Percentiles rank a stretch among this genome's conserved stretches.
phyloP scores from a whole-genome alignment of 805 yeast species.

The Lipomyces orientalis region DNA sequence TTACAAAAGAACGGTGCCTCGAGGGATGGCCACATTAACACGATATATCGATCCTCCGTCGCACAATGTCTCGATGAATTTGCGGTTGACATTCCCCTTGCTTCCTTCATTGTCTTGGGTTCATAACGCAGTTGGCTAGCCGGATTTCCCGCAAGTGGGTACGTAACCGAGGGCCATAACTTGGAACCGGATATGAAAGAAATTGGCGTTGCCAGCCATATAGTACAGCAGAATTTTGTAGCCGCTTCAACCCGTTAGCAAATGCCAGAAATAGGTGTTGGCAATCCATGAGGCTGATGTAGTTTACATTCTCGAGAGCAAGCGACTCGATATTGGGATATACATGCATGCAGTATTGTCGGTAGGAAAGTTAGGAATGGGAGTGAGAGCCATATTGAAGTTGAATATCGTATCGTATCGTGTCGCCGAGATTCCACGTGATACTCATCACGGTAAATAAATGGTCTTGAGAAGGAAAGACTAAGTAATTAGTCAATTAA shows the following conservation, averaged over 20 bases:
- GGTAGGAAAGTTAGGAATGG: constrained; percentile 35
- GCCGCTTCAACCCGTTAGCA: constrained; percentile 20
- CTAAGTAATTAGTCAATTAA: too few relatives aligned
- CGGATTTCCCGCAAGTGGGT: constrained; percentile 22
- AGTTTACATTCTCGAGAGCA: constrained; percentile 34
- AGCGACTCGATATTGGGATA: constrained; percentile 35
- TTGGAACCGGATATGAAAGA: constrained; percentile 31
- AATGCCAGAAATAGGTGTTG: constrained; percentile 32
- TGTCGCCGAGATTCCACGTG: constrained; percentile 34
- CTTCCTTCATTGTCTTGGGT: constrained; percentile 15
- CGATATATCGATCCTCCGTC: too few relatives aligned
- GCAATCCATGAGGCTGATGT: constrained; percentile 31
- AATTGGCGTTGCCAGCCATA: constrained; percentile 38
- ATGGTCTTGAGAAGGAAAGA: too few relatives aligned
- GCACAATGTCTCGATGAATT: too few relatives aligned
- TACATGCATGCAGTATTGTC: constrained; percentile 30
- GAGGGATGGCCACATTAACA: too few relatives aligned
- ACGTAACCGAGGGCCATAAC: constrained; percentile 24
- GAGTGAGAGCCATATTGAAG: constrained; percentile 25
- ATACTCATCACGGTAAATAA: too few relatives aligned
- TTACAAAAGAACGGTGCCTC: too few relatives aligned
- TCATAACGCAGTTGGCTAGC: constrained; percentile 33
- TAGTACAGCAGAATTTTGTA: constrained; percentile 31
- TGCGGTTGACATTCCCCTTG: too few relatives aligned
- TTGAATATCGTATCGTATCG: too few relatives aligned